Evolutionary conservation across 352 stramenopile species (phyloP).

Genomic region (Aphanomyces stellatus): DNA sequence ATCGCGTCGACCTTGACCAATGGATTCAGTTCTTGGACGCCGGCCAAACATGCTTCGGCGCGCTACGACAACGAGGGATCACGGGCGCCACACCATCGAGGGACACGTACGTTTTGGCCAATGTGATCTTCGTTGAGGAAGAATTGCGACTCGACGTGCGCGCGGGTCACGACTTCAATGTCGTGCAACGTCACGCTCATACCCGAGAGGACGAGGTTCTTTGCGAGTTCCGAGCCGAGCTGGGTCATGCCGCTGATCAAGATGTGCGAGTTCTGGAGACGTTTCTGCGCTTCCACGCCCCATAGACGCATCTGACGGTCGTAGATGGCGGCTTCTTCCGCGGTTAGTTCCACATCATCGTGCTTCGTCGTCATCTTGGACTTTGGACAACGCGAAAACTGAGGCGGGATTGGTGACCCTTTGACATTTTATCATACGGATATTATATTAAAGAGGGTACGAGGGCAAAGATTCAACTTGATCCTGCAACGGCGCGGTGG

Average conservation of each 20-base stretch:
- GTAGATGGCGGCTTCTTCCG: conserved; percentile 91
- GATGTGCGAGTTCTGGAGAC: conserved; percentile 82
- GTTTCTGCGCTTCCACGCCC: conserved; percentile 94
- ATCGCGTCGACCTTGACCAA: conserved; percentile 82
- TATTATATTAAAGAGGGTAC: too few relatives aligned
- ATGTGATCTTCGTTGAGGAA: conserved; percentile 68
- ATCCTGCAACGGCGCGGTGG: too few relatives aligned
- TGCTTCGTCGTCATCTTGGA: too few relatives aligned
- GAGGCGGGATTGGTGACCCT: too few relatives aligned
- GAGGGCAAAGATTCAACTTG: too few relatives aligned
- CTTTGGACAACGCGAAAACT: too few relatives aligned
- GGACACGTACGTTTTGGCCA: conserved; percentile 64
- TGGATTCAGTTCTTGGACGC: conserved; percentile 92
- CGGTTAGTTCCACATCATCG: conserved; percentile 41
- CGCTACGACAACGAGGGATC: conserved; percentile 35
- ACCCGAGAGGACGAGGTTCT: conserved; percentile 96
- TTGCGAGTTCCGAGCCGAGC: conserved; percentile 89
- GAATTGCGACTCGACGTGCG: conserved; percentile 69
- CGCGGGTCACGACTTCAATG: conserved; percentile 33
- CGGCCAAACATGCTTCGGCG: conserved; percentile 61
- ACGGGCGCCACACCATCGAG: too few relatives aligned
- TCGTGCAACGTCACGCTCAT: conserved; percentile 92
- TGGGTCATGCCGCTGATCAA: conserved; percentile 81
- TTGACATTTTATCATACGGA: too few relatives aligned
- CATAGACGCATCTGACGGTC: conserved; percentile 99